Conservation (phyloP, 2,329 filamentous ascomycete species). For the Colletotrichum brevisporum region DNA sequence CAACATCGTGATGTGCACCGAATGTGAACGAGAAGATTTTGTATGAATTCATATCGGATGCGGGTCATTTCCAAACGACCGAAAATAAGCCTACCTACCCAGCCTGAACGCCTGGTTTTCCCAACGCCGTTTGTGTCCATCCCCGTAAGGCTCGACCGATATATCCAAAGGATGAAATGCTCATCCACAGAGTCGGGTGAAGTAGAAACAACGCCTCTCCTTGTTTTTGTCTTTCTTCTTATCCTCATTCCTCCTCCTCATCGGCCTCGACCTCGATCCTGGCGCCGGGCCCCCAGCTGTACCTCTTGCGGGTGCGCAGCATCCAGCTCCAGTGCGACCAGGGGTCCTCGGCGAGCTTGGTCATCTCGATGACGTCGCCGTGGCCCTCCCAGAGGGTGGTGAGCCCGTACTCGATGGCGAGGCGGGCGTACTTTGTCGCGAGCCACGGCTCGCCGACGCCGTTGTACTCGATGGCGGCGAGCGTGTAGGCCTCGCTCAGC, state of each 20-base stretch:
- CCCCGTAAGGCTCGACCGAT: too few species aligned
- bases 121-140: background rate
- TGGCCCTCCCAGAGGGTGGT: slow-evolving; percentile 41
- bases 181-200: too few species aligned
- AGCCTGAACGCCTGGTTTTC: background rate
- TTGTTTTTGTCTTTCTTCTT: background rate
- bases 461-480: slow-evolving; percentile 57
- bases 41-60: too few species aligned
- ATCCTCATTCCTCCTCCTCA: slow-evolving; percentile 39
- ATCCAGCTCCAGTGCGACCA: slow-evolving; percentile 58
- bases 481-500: slow-evolving; percentile 53
- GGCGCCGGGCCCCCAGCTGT: slow-evolving; percentile 46
- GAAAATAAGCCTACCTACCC: too few species aligned
- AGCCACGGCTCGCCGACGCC: slow-evolving; percentile 55
- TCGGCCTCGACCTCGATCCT: slow-evolving; percentile 23
- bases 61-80: too few species aligned
- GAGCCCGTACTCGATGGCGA: slow-evolving; percentile 55
- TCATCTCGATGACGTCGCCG: slow-evolving; percentile 53
- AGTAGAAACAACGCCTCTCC: background rate
- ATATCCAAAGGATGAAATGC: too few species aligned
- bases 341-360: slow-evolving; percentile 50
- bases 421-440: slow-evolving; percentile 54
- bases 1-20: too few species aligned
- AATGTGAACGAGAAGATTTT: too few species aligned
- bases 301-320: slow-evolving; percentile 50